phyloP scores from a whole-genome alignment of 140 eudicot genomes.

The Anethum foeniculum region DNA sequence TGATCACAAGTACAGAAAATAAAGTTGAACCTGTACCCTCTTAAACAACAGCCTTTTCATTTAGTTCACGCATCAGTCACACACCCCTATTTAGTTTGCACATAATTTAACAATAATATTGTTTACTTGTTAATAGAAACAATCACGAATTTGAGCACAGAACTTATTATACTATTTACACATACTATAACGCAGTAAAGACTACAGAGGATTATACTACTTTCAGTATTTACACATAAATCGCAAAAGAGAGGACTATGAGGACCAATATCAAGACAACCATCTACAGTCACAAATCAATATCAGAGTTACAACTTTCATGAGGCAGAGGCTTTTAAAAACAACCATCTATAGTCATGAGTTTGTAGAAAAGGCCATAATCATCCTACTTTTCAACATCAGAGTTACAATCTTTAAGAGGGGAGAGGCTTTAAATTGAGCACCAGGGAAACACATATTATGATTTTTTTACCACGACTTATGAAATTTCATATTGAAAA shows the following conservation, averaged over 20 bases:
- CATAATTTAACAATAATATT: not conserved
- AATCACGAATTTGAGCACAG: too few relatives aligned
- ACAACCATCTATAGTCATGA: not conserved
- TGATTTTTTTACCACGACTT: too few relatives aligned
- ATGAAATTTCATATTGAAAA: too few relatives aligned
- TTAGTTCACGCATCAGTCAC: not conserved
- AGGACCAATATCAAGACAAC: not conserved
- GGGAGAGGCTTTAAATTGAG: not conserved
- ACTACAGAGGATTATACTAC: not conserved
- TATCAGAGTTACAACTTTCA: not conserved
- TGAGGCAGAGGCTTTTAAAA: not conserved
- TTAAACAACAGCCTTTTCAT: not conserved
- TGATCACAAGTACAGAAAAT: not conserved
- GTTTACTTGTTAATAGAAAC: not conserved
- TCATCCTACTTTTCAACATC: not conserved
- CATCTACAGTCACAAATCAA: not conserved
- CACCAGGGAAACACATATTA: not conserved
- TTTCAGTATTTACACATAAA: not conserved
- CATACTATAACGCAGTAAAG: too few relatives aligned
- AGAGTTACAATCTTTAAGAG: not conserved
- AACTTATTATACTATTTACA: too few relatives aligned
- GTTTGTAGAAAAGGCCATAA: not conserved
- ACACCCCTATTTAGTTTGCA: not conserved
- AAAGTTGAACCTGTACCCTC: not conserved
- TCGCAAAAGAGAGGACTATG: not conserved